Base-by-base conservation (phyloP, 768 basidiomycete species). In the Lentinula aciculospora region DNA sequence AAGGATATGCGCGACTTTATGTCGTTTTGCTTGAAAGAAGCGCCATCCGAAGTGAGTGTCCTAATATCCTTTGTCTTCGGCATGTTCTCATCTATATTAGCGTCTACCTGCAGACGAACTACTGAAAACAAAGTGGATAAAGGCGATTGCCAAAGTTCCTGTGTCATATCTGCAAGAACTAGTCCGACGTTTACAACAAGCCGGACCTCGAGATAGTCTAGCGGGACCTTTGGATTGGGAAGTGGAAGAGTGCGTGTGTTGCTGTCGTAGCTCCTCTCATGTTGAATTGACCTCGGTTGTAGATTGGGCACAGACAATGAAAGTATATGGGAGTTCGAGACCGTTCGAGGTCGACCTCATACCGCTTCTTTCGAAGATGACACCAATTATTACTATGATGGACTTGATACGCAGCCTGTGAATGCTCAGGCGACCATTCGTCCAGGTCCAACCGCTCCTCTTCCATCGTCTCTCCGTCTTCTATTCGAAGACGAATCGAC, bases 1-100 rank as follows among this genome's bases (percentile, higher is more conserved):
- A 88, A 85, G 65, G 89, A 92, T 58, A 85, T 98, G 81, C 79
- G 87, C 28, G 94, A 97, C 50, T 98, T 98, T 62, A 81, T 98
- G 66, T 76, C 86, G 2, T 77, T 78, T 58, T 95, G 92, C 68
- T 76, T 99, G 59, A 85, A 85, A 64, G 92, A 94, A 65, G 82
- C 81, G 29, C 89, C 97, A 1, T 73, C 68, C 36, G 89, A 94
- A 67, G 94, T 94, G 67, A 59, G 82, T 68, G 13, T 42, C 15
- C 37, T 13, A 0, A 25, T 28, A 36, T 28, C 12, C 40, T 36
- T 29, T 31, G 13, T 9, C 45, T 37, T 21, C 9, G 39, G 10
- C 34, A 9, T 44, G 13, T 51, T 25, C 39, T 29, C 50, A 23
- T 42, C 47, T 48, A 28, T 49, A 42, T 32, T 62, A 98, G 93